These are phyloP conservation scores for Croton setiger DNA, from an alignment of 441 rosid genomes.

Conservation along the genomic window DNA sequence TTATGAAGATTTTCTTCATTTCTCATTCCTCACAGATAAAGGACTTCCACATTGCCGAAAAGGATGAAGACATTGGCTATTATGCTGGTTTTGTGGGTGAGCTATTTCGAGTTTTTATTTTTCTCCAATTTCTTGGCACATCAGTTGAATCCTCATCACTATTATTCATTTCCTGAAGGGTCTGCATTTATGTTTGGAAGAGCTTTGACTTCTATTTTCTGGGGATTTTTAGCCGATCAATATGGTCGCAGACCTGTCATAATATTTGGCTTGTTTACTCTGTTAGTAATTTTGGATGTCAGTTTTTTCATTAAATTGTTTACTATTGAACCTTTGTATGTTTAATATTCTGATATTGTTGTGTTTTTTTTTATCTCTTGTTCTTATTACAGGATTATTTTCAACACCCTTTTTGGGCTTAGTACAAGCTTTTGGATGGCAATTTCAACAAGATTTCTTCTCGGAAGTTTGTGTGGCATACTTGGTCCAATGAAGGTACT, in stretches of 20 bases:
- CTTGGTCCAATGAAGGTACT: conserved; percentile 34
- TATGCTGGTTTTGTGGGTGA: conserved; percentile 61
- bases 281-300: conserved; percentile 29
- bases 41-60: conserved; percentile 49
- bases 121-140: conserved; percentile 2
- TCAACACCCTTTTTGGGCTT: conserved; percentile 33
- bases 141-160: neutral
- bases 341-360: neutral
- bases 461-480: conserved; percentile 29
- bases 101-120: too few relatives aligned
- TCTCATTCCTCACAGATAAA: conserved; percentile 32
- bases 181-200: conserved; percentile 53
- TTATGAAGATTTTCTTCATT: neutral
- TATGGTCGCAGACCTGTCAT: conserved; percentile 49
- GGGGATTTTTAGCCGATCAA: conserved; percentile 49
- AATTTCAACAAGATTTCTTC: conserved; percentile 29
- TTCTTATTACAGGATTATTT: conserved; percentile 23
- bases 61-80: conserved; percentile 59
- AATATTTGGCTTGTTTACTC: conserved; percentile 32
- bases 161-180: conserved; percentile 31
- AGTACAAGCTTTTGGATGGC: conserved; percentile 35
- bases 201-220: conserved; percentile 41
- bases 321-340: neutral
- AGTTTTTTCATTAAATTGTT: neutral
- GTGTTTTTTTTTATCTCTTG: neutral